A percentile compares a stretch with the other conserved stretches of the same genome.
Conservation (phyloP, 2,329 filamentous ascomycete genomes). For the Tolypocladium nubicola region DNA sequence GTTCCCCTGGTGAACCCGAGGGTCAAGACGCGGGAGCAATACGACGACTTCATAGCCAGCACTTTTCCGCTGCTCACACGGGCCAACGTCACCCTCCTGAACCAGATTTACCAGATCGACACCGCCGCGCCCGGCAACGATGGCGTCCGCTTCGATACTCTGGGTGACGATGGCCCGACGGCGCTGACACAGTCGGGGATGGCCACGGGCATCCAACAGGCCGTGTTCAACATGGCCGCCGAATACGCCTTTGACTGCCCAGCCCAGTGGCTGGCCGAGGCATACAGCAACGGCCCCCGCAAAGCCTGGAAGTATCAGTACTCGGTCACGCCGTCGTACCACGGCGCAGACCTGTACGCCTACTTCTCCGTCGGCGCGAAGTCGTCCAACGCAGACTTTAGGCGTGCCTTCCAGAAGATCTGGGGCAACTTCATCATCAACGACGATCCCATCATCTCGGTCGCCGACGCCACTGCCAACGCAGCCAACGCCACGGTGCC, state of each 20-base stretch:
- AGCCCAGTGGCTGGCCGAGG: conserved; percentile 43
- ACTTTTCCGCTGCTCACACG: conserved; percentile 22
- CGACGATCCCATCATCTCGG: conserved; percentile 27
- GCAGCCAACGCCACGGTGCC: conserved; percentile 15
- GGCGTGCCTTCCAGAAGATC: conserved; percentile 27
- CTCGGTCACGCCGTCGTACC: conserved; percentile 27
- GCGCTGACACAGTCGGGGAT: conserved; percentile 38
- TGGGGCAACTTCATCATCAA: conserved; percentile 35
- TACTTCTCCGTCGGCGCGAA: conserved; percentile 21
- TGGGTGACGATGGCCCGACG: conserved; percentile 26
- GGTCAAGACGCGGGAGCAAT: conserved; percentile 18
- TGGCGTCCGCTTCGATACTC: conserved; percentile 23
- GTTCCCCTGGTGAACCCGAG: conserved; percentile 23
- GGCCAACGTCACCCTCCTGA: conserved; percentile 18
- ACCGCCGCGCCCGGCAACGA: conserved; percentile 11
- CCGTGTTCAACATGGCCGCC: conserved; percentile 39
- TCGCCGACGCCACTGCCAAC: conserved; percentile 12
- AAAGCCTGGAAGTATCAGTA: conserved; percentile 38
- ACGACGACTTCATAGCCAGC: conserved; percentile 17
- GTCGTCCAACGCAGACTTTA: conserved; percentile 15
- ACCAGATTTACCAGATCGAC: conserved; percentile 16
- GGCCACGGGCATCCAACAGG: conserved; percentile 43
- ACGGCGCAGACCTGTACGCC: conserved; percentile 26
- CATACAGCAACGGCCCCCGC: conserved; percentile 23
- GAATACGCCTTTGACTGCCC: conserved; percentile 47